Evolutionary conservation across 2,329 filamentous ascomycete species (phyloP).

Genomic region (Emydomyces testavorans): DNA sequence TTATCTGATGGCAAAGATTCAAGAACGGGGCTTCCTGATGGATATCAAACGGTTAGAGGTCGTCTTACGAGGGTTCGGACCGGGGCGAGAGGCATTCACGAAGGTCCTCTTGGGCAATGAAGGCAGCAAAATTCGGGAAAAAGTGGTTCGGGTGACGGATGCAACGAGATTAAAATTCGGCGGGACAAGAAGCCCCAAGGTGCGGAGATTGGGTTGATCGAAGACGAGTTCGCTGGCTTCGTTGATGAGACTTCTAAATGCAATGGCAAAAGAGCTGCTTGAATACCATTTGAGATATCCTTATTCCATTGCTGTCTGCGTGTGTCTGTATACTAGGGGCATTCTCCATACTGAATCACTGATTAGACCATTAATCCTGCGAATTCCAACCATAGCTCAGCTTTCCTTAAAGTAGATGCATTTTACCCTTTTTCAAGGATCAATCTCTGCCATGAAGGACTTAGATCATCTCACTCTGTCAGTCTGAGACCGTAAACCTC

Average conservation of each 20-base stretch:
- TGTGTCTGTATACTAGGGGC: too few relatives aligned
- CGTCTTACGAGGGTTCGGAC: conserved; percentile 71
- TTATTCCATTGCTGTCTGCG: not conserved
- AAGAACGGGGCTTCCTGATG: conserved; percentile 65
- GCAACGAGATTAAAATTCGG: conserved; percentile 89
- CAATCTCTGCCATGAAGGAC: too few relatives aligned
- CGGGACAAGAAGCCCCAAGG: conserved; percentile 74
- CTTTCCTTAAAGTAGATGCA: too few relatives aligned
- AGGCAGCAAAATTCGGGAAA: conserved; percentile 60
- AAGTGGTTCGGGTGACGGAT: conserved; percentile 73
- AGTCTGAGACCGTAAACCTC: too few relatives aligned
- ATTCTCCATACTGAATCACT: too few relatives aligned
- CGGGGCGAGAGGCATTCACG: conserved; percentile 73
- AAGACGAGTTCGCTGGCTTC: not conserved
- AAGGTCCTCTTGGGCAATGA: conserved; percentile 84
- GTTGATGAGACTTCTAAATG: too few relatives aligned
- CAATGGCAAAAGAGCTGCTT: too few relatives aligned
- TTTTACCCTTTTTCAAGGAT: too few relatives aligned
- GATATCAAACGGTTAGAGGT: conserved; percentile 71
- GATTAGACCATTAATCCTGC: too few relatives aligned
- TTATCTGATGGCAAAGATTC: conserved; percentile 71
- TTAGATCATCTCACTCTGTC: too few relatives aligned
- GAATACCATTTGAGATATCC: not conserved
- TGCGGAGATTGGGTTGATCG: conserved; percentile 60
- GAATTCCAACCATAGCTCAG: too few relatives aligned